Evolutionary conservation across 1,139 yeast genomes (phyloP).

Genomic region (Yamadazyma diddensiae): DNA sequence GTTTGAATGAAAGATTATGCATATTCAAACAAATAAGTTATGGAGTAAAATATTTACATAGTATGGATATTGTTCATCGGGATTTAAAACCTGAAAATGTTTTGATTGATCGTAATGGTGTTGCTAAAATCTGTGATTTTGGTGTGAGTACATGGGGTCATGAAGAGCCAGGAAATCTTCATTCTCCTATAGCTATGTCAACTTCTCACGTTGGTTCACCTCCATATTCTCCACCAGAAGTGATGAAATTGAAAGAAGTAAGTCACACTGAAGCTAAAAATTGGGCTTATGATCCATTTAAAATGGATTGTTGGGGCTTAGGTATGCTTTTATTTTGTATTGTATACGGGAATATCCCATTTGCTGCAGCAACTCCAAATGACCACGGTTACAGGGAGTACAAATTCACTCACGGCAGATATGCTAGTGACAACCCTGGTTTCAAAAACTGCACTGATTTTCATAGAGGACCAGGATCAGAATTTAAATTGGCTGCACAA

Average conservation of each 20-base stretch:
- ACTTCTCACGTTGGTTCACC: constrained; percentile 69
- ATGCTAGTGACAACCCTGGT: constrained; percentile 45
- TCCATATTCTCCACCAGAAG: constrained; percentile 80
- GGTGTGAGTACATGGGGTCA: constrained; percentile 71
- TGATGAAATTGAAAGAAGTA: constrained; percentile 49
- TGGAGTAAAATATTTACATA: constrained; percentile 55
- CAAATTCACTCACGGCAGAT: constrained; percentile 50
- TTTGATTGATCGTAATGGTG: constrained; percentile 52
- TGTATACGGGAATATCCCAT: constrained; percentile 60
- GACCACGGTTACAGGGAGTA: constrained; percentile 62
- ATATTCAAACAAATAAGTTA: constrained; percentile 57
- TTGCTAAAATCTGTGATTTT: constrained; percentile 71
- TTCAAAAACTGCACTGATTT: constrained; percentile 49
- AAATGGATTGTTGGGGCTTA: constrained; percentile 71
- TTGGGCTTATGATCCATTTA: constrained; percentile 60
- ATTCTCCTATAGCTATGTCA: constrained; percentile 43
- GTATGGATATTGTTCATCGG: constrained; percentile 56
- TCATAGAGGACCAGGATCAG: constrained; percentile 62
- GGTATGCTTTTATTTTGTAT: constrained; percentile 66
- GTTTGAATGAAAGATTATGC: constrained; percentile 53
- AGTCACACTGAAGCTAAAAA: constrained; percentile 34
- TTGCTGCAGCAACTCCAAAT: constrained; percentile 45
- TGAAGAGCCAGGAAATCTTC: constrained; percentile 50
- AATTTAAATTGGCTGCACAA: constrained; percentile 60
- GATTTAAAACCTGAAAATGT: constrained; percentile 70